A percentile compares a stretch with the other conserved stretches of the same genome.
Evolutionary conservation across 352 stramenopile species (phyloP).

Genomic region (Pythium graminicola): DNA sequence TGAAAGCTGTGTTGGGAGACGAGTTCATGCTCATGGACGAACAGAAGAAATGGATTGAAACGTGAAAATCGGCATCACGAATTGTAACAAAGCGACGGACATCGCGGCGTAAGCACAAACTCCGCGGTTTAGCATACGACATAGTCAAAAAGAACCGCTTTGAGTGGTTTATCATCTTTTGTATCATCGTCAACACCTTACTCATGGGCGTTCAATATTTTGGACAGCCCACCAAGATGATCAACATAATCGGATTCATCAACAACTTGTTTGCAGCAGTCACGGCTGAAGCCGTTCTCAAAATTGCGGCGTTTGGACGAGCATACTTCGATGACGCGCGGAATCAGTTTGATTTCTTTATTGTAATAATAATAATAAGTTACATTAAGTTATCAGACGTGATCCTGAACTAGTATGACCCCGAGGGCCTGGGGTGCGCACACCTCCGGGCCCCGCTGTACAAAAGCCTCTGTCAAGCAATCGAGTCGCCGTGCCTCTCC

Average conservation of each 20-base stretch:
- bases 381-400: too few relatives aligned
- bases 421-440: background rate
- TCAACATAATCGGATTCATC: slow-evolving; percentile 42
- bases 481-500: background rate
- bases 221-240: slow-evolving; percentile 66
- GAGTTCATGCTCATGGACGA: slow-evolving; percentile 63
- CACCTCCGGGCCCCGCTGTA: background rate
- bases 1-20: slow-evolving; percentile 57
- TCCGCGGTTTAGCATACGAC: slow-evolving; percentile 30
- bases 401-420: background rate
- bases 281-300: slow-evolving; percentile 69
- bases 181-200: slow-evolving; percentile 86
- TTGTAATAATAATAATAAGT: too few relatives aligned
- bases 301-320: slow-evolving; percentile 69
- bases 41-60: slow-evolving; percentile 69
- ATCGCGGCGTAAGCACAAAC: slow-evolving; percentile 36
- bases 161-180: slow-evolving; percentile 68
- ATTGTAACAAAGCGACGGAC: slow-evolving; percentile 36
- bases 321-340: slow-evolving; percentile 77
- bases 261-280: slow-evolving; percentile 83
- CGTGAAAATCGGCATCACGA: slow-evolving; percentile 51
- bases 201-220: slow-evolving; percentile 83
- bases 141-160: slow-evolving; percentile 51
- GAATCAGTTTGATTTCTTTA: slow-evolving; percentile 82
- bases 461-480: background rate